Conservation (phyloP, 169 alveolate genomes). For the Cytauxzoon felis region DNA sequence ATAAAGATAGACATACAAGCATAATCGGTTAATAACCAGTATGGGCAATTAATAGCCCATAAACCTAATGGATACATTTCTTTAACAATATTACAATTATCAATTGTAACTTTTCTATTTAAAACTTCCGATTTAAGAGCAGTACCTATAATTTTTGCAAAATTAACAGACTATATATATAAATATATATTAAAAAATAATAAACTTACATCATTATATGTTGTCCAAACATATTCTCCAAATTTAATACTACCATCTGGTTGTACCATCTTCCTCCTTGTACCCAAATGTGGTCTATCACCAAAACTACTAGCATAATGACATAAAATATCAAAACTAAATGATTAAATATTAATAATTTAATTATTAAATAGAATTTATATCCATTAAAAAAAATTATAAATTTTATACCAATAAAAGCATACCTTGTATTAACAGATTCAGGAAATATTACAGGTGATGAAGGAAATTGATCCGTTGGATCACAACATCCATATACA, state of each 20-base stretch:
- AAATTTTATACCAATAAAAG: background rate
- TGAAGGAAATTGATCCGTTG: background rate
- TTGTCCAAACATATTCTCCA: conserved; percentile 39
- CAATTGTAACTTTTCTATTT: conserved; percentile 8
- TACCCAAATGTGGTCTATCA: conserved; percentile 31
- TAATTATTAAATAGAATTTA: too few relatives aligned
- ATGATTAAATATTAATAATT: too few relatives aligned
- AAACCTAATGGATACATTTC: conserved; percentile 66
- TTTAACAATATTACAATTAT: conserved; percentile 16
- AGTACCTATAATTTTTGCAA: conserved; percentile 41
- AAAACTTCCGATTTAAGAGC: conserved; percentile 39
- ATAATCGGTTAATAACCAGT: conserved; percentile 70
- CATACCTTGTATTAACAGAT: conserved; percentile 40
- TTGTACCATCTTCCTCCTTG: conserved; percentile 14
- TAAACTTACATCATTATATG: conserved; percentile 22
- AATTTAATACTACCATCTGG: conserved; percentile 28
- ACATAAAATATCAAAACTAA: conserved; percentile 44
- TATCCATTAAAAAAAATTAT: too few relatives aligned
- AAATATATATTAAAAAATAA: too few relatives aligned
- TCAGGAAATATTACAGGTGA: conserved; percentile 22
- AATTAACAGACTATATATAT: conserved; percentile 2
- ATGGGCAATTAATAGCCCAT: conserved; percentile 72
- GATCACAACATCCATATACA: conserved; percentile 29
- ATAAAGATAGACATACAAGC: conserved; percentile 50
- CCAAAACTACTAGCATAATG: conserved; percentile 16